Conservation (phyloP, 2,329 filamentous ascomycete genomes). For the Stagonosporopsis rhizophila region DNA sequence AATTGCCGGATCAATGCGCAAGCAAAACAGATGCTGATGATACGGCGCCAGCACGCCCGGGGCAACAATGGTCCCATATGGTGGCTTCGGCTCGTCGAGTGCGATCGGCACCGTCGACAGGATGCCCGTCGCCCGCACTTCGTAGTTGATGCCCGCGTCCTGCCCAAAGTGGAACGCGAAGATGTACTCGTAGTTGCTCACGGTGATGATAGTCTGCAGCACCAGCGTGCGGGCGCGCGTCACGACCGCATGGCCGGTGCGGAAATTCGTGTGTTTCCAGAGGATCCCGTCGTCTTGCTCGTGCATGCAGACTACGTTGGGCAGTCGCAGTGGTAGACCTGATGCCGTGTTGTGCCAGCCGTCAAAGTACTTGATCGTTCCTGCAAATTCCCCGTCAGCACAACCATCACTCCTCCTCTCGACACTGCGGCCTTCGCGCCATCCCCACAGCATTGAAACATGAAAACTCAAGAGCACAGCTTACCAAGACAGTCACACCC, state of each 20-base stretch:
- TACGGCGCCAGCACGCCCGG: conserved; percentile 54
- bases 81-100: conserved; percentile 39
- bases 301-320: conserved; percentile 55
- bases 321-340: conserved; percentile 48
- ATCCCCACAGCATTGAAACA: no score
- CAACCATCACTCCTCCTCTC: not conserved
- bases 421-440: no score
- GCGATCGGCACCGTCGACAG: conserved; percentile 51
- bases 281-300: conserved; percentile 65
- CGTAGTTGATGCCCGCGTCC: conserved; percentile 51
- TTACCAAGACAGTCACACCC: conserved; percentile 55
- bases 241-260: conserved; percentile 30
- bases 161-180: conserved; percentile 54
- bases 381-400: not conserved
- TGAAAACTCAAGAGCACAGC: not conserved
- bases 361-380: conserved; percentile 53
- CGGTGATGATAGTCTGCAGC: conserved; percentile 37
- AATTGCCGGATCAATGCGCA: conserved; percentile 55
- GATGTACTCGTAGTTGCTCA: conserved; percentile 41
- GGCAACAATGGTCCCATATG: conserved; percentile 51
- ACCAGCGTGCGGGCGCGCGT: conserved; percentile 33
- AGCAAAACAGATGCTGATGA: conserved; percentile 55
- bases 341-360: conserved; percentile 46
- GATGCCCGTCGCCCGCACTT: conserved; percentile 55
- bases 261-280: conserved; percentile 42